A percentile compares a stretch with the other conserved stretches of the same genome.
Evolutionary conservation across 2,329 filamentous ascomycete genomes (phyloP).

Genomic region (Fusarium annulatum): DNA sequence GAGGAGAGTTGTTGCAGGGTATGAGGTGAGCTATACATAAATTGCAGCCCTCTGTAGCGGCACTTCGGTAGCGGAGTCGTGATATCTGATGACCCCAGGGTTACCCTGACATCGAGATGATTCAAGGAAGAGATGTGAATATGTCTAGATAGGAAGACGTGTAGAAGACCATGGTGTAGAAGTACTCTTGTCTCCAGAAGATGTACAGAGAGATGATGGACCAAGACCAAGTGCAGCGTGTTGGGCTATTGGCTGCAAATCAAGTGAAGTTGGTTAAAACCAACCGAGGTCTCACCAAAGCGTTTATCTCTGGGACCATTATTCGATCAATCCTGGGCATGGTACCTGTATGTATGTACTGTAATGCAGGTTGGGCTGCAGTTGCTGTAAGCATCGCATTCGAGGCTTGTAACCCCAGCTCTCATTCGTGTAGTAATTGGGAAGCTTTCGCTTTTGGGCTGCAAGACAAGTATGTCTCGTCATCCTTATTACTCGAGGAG

Average conservation of each 20-base stretch:
- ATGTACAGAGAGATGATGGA: background rate
- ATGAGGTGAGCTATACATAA: conserved; percentile 10
- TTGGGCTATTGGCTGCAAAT: conserved; percentile 13
- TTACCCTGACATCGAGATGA: conserved; percentile 1
- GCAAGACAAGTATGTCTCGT: conserved; percentile 14
- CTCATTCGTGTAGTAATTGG: conserved; percentile 33
- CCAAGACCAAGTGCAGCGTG: background rate
- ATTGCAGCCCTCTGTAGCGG: background rate
- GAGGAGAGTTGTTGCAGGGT: background rate
- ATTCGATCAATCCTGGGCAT: background rate
- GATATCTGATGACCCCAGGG: conserved; percentile 4
- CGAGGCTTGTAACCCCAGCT: conserved; percentile 18
- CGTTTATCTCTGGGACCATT: background rate
- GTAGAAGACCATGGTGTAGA: background rate
- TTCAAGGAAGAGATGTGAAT: background rate
- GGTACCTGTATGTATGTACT: conserved; percentile 19
- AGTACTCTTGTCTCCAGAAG: background rate
- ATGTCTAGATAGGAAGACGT: no score
- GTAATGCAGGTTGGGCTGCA: conserved; percentile 41
- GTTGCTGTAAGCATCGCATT: conserved; percentile 33
- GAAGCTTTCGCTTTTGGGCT: conserved; percentile 21
- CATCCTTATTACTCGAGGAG: conserved; percentile 9
- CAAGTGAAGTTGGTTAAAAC: background rate
- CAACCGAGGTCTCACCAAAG: conserved; percentile 13
- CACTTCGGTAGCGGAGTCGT: background rate